Evolutionary conservation across 2,329 filamentous ascomycete species (phyloP).

Genomic region (Fusarium tupiense): DNA sequence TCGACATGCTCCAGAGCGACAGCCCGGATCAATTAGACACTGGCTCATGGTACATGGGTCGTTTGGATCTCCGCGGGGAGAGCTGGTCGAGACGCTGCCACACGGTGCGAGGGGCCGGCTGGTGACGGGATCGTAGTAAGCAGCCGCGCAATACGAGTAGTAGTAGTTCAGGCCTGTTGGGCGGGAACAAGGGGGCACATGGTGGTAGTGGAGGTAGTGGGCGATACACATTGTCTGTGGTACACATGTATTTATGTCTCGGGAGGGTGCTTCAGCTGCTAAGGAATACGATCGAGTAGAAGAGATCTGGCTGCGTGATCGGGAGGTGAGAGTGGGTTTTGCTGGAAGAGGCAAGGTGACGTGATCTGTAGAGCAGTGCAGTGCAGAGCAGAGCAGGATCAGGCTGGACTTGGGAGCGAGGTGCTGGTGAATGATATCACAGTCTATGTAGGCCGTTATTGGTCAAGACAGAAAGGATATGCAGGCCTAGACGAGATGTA

Average conservation of each 20-base stretch:
- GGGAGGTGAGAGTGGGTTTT: not conserved
- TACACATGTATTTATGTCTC: slow-evolving; percentile 42
- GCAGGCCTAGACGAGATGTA: not conserved
- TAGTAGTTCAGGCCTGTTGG: slow-evolving; percentile 53
- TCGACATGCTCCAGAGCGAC: slow-evolving; percentile 59
- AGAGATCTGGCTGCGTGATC: slow-evolving; percentile 6
- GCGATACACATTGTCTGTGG: slow-evolving; percentile 58
- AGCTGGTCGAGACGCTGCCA: slow-evolving; percentile 24
- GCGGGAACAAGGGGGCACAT: slow-evolving; percentile 54
- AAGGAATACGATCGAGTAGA: slow-evolving; percentile 23
- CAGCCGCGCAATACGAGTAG: slow-evolving; percentile 56
- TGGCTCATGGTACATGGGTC: slow-evolving; percentile 58
- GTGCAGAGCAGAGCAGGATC: not conserved
- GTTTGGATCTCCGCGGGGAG: slow-evolving; percentile 45
- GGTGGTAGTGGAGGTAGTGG: slow-evolving; percentile 63
- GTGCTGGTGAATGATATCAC: not conserved
- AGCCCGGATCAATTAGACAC: slow-evolving; percentile 58
- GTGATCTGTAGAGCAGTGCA: not conserved
- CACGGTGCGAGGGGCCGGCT: slow-evolving; percentile 39
- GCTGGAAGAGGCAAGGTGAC: not conserved
- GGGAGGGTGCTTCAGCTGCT: slow-evolving; percentile 34
- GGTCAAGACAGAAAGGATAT: not conserved
- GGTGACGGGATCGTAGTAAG: slow-evolving; percentile 46
- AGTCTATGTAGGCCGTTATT: not conserved
- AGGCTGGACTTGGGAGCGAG: slow-evolving; percentile 1